Conservation (phyloP, 2,329 filamentous ascomycete species). For the Teratosphaeria viscida region DNA sequence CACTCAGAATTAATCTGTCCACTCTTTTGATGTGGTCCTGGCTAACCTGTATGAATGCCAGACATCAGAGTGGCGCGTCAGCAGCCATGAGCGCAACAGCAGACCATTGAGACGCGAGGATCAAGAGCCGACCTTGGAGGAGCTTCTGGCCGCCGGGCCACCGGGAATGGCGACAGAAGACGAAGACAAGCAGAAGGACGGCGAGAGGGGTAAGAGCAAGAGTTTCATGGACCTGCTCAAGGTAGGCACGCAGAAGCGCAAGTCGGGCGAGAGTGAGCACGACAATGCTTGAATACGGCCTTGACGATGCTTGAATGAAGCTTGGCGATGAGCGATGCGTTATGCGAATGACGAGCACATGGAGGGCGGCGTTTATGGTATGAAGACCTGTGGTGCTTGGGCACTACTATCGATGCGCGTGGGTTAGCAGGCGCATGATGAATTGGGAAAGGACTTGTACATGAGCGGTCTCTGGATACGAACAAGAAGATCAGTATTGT, state of each 20-base stretch:
- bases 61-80: neutral
- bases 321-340: neutral
- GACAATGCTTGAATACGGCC: too few species aligned
- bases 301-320: too few species aligned
- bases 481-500: neutral
- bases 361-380: too few species aligned
- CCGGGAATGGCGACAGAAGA: neutral
- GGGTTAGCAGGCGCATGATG: neutral
- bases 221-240: too few species aligned
- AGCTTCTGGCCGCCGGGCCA: neutral
- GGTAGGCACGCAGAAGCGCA: too few species aligned
- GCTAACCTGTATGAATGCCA: neutral
- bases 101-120: neutral
- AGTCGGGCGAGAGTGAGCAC: too few species aligned
- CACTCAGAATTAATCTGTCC: neutral
- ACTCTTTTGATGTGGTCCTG: neutral
- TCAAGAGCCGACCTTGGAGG: neutral
- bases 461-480: neutral
- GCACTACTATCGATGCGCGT: too few species aligned
- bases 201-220: neutral
- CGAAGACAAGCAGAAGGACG: neutral
- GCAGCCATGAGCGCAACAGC: neutral
- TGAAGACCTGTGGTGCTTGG: too few species aligned
- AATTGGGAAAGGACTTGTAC: neutral
- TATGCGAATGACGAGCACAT: neutral